Base-by-base conservation (phyloP, 176 grass and related monocot genomes). In the Pontederia paniculata region DNA sequence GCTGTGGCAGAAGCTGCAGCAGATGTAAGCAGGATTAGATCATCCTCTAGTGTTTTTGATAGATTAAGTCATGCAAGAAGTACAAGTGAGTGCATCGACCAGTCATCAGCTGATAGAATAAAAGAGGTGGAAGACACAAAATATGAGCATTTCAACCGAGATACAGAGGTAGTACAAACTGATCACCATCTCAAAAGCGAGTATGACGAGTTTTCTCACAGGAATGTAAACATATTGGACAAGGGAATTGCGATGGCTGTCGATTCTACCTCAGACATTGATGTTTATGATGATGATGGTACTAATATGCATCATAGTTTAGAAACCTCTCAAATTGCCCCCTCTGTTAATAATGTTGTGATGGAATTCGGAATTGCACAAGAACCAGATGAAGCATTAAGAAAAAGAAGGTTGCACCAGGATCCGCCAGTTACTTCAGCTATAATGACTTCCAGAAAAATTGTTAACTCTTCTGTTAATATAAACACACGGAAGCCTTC, bases 31-130 rank as follows among this genome's bases (percentile, higher is more conserved):
- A 89, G 85, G 73, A 57, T 60, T 82, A 85, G 81, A 72, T 74
- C 70, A 69, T 74, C 75, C 65, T 72, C 78, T 79, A 89, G 84
- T 69, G 84, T 95, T 51, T 95, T 95, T 70, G 78, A 78, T 74
- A 67, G 89, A 79, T 83, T 95, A 70, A 75, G 84, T 61, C 78
- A 81, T 63, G 79, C 58, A 52, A 85, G 63, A 53, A 18, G 1
- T 3, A 16, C 50, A 0, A 25, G 15, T 42, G 64, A 54, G 65
- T 14, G 16, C 44, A 54, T 61, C 65, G 48, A 28, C 51, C 70
- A 72, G 54, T 42, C 52, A 60, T 63, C 77, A 69, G 12, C 5
- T 76, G 75, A 69, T 55, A 55, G 44, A 63, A 61, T 64, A 85
- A 50, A 74, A 67, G 65, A 58, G 28, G 57, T 60, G 57, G 56